Evolutionary conservation across 2,329 filamentous ascomycete genomes (phyloP), one percentile per base, ranked within the genome.

Genomic region (Pseudogymnoascus sp.): DNA sequence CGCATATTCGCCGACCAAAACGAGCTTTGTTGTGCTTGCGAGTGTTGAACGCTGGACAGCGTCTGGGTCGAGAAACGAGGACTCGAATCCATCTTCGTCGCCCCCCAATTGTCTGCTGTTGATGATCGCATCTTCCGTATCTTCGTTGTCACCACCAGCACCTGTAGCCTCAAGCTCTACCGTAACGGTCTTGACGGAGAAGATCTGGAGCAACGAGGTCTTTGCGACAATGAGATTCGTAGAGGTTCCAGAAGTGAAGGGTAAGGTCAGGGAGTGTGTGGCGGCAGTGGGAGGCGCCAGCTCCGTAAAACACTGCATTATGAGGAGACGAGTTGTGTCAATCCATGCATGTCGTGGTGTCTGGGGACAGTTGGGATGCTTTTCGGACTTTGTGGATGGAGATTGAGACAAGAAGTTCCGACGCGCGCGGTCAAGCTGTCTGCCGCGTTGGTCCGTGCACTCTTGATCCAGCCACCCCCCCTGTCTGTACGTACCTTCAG

Each of bases 231-330:
- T 81, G 69, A 99, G 85, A 75, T 98, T 97, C 76, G 84, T 89
- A 71, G 90, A 86, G 68, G 87, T 83, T 61, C 90, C 78, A 57
- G 89, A 89, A 57, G 89, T 82, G 73, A 99, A 92, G 37, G 92
- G 85, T 43, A 96, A 79, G 66, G 82, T 84, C 72, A 97, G 79
- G 68, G 93, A 91, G 79, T 96, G 90, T 73, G 92, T 93, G 78
- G 98, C 92, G 75, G 93, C 93, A 75, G 93, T 96, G 63, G 95
- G 93, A 80, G 93, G 90, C 76, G 92, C 87, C 76, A 99, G 83
- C 83, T 99, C 95, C 74, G 92, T 93, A 79, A 98, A 98, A 82
- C 92, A 96, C 85, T 98, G 93, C 93, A 98, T 98, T 73, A 69
- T 75, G 66, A 62, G 57, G 48, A 48, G 28, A 21, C 14, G n/a